phyloP scores from a whole-genome alignment of 2,329 filamentous ascomycete genomes.

The Juglanconis sp. region DNA sequence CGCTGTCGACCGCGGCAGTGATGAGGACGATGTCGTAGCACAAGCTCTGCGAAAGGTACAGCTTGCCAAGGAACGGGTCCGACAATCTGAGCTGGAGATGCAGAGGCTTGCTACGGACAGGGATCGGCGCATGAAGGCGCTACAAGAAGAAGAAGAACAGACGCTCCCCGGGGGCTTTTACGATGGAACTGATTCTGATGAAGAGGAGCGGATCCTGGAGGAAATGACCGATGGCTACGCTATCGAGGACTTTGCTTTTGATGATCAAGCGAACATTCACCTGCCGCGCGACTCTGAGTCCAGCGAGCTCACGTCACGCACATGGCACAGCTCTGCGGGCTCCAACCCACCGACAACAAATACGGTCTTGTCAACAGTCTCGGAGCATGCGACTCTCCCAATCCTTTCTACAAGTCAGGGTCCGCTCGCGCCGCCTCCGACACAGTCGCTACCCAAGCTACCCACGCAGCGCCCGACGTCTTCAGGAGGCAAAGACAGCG shows the following conservation, averaged over 20 bases:
- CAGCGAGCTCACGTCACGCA: slow-evolving; percentile 71
- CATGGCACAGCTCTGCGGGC: slow-evolving; percentile 76
- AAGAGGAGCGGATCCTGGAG: slow-evolving; percentile 77
- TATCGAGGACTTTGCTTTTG: slow-evolving; percentile 79
- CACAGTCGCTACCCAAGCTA: slow-evolving; percentile 42
- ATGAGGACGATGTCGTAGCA: slow-evolving; percentile 43
- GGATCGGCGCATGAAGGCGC: slow-evolving; percentile 46
- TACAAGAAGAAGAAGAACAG: slow-evolving; percentile 42
- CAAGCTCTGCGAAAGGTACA: slow-evolving; percentile 66
- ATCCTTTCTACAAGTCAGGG: slow-evolving; percentile 27
- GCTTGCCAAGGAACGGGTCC: slow-evolving; percentile 70
- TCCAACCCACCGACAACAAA: slow-evolving; percentile 69
- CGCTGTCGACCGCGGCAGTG: slow-evolving; percentile 12
- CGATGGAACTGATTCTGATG: slow-evolving; percentile 61
- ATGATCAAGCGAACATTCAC: slow-evolving; percentile 60
- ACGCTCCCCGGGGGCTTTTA: slow-evolving; percentile 54
- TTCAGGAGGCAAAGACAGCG: slow-evolving; percentile 43
- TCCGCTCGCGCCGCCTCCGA: slow-evolving; percentile 45
- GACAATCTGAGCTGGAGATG: slow-evolving; percentile 70
- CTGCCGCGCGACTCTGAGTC: slow-evolving; percentile 78
- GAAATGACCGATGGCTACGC: slow-evolving; percentile 83
- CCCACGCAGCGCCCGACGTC: slow-evolving; percentile 34
- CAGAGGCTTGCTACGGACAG: slow-evolving; percentile 58
- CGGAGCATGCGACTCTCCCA: slow-evolving; percentile 48
- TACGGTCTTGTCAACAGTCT: slow-evolving; percentile 68